Evolutionary conservation across 169 alveolate genomes (phyloP), one percentile per base, ranked within the genome.

Genomic region (Cryptosporidium ubiquitum): DNA sequence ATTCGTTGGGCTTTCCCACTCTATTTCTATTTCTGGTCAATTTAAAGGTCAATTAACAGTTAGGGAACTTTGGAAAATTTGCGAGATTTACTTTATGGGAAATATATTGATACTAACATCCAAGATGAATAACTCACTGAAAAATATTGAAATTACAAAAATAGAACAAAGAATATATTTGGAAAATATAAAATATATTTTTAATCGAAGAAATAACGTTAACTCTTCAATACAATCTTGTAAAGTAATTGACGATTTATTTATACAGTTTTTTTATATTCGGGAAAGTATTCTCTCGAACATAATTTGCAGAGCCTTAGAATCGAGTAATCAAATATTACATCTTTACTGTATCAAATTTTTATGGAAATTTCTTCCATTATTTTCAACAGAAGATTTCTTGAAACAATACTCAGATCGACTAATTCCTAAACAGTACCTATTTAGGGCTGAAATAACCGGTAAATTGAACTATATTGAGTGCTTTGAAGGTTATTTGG

Each of bases 21-120:
- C 85, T 1, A 55, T 71, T 42, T 42, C 40, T 14, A 52, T 55
- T n/a, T 47, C 66, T n/a, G 55, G 44, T 23, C 35, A 14, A 20
- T 49, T 49, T 33, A 71, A 51, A 37, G 69, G 69, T 1, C 47
- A 33, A 52, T 35, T 52, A 6, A 33, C 85, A 1, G 7, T 51
- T 5, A 51, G 35, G 42, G 85, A 71, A 71, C 85, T 71, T 23
- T 71, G 85, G 85, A 71, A 31, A 49, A 71, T 29, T 18, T 51
- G 85, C 31, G 85, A 71, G 31, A 31, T 71, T 26, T 71, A 49
- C 47, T 71, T 71, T n/a, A 71, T 71, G 85, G 85, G 85, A 12
- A 44, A 51, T 23, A 71, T 71, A 9, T 18, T 44, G 12, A 52
- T 71, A 20, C 66, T 71, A 1, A 31, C 52, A 18, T 71, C 85